phyloP scores from a whole-genome alignment of 805 yeast species.

The Monosporozyma aerobia region DNA sequence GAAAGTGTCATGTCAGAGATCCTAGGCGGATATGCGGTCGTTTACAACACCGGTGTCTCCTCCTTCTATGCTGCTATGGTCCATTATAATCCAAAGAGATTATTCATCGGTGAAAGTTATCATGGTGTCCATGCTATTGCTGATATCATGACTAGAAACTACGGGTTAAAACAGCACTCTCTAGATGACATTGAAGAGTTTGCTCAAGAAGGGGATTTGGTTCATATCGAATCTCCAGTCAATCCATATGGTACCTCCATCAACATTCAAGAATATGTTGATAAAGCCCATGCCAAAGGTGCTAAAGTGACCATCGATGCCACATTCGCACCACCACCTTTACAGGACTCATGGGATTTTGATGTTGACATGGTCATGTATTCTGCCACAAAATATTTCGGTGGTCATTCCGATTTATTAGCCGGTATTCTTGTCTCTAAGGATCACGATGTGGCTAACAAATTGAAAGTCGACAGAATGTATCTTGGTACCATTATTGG shows the following conservation, averaged over 20 bases:
- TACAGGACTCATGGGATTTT: slow-evolving; percentile 67
- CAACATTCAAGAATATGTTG: slow-evolving; percentile 55
- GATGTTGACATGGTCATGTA: slow-evolving; percentile 90
- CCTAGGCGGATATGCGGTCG: slow-evolving; percentile 55
- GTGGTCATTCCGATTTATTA: slow-evolving; percentile 88
- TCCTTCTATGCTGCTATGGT: slow-evolving; percentile 73
- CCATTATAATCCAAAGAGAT: slow-evolving; percentile 58
- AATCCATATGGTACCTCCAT: slow-evolving; percentile 69
- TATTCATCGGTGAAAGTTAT: slow-evolving; percentile 73
- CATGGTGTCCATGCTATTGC: slow-evolving; percentile 77
- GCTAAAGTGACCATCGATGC: slow-evolving; percentile 70
- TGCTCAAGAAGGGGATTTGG: slow-evolving; percentile 53
- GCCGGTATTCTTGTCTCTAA: slow-evolving; percentile 76
- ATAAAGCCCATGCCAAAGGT: slow-evolving; percentile 67
- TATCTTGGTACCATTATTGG: slow-evolving; percentile 72
- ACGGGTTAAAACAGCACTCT: slow-evolving; percentile 43
- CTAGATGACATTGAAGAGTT: slow-evolving; percentile 43
- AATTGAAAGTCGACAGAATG: slow-evolving; percentile 53
- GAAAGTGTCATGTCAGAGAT: slow-evolving; percentile 57
- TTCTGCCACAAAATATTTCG: slow-evolving; percentile 87
- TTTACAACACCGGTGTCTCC: slow-evolving; percentile 70
- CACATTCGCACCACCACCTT: slow-evolving; percentile 91
- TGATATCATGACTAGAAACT: slow-evolving; percentile 49
- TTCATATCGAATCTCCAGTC: slow-evolving; percentile 82
- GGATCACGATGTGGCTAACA: slow-evolving; percentile 36